Percentiles rank a stretch among this genome's conserved stretches.
Conservation (phyloP, 2,329 filamentous ascomycete genomes). For the Hymenoscyphus albidus region DNA sequence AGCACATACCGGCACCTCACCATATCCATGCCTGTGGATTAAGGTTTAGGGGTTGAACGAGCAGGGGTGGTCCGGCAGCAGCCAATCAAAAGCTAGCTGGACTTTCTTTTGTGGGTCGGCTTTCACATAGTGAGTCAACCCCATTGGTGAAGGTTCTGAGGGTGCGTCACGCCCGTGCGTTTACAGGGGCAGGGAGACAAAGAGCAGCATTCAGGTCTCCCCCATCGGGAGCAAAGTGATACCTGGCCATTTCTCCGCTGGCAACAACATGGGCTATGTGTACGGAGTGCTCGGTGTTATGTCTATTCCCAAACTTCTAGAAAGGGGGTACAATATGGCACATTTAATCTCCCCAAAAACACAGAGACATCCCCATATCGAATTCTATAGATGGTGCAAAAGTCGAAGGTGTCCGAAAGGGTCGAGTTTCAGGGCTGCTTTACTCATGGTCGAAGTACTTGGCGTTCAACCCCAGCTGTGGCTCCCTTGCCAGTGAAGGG, state of each 20-base stretch:
- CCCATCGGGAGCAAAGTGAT: not conserved
- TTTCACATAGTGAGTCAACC: not conserved
- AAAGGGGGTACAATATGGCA: not conserved
- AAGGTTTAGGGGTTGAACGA: not conserved
- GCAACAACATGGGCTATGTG: not conserved
- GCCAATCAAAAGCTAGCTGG: constrained; percentile 1
- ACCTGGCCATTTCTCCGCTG: not conserved
- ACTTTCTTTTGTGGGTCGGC: constrained; percentile 3
- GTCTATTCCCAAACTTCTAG: not conserved
- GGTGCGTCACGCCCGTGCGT: constrained; percentile 6
- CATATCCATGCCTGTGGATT: not conserved
- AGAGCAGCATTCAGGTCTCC: not conserved
- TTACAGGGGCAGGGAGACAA: not conserved
- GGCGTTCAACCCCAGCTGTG: not conserved
- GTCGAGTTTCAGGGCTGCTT: not conserved
- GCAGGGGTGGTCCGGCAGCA: not conserved
- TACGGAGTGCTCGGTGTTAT: too few species aligned
- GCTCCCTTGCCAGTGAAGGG: not conserved
- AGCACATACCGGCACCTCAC: not conserved
- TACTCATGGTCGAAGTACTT: not conserved
- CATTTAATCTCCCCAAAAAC: not conserved
- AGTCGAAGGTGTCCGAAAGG: not conserved
- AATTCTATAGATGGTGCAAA: not conserved
- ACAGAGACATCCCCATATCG: not conserved
- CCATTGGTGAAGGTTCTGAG: not conserved